Evolutionary conservation across 2,329 filamentous ascomycete species (phyloP), one percentile per base, ranked within the genome.

Genomic region (Coleophoma cylindrospora): DNA sequence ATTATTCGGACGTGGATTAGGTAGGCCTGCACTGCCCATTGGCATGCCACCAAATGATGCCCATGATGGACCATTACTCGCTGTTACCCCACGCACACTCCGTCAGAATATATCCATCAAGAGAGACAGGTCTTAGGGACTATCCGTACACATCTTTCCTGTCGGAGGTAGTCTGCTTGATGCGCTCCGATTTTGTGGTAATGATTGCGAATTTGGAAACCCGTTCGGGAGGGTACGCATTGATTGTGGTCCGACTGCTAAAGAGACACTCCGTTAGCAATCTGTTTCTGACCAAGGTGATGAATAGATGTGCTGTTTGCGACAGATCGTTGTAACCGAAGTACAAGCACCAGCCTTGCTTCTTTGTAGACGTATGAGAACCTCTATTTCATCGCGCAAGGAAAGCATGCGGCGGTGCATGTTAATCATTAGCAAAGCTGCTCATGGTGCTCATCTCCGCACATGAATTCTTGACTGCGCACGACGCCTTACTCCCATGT

Each of bases 101-200:
- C 48, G 57, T 64, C 55, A 64, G 62, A 27, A 3, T 27, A 27
- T 27, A 27, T 27, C 27, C 27, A 27, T 27, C 27, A 49, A 27
- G 27, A 27, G 27, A 27, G 27, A 27, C 27, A 27, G 27, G 27
- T 27, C 27, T 27, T 27, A 27, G 27, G 27, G 36, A 17, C 3
- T 14, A 45, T 49, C 61, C 73, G 66, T 75, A 85, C 82, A 78
- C 74, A 84, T 68, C 68, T 86, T 86, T 49, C 81, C 81, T 59
- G 82, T 83, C 49, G 80, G 80, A 51, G 80, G 81, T 75, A 86
- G 72, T 63, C 82, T 76, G 65, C 67, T 79, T 48, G 81, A 74
- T 40, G 76, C 76, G 55, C 72, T 70, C 63, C 82, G 75, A 57
- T 74, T 75, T 61, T 82, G 81, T 51, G 74, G 74, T 48, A 64